Percentiles rank a stretch among this genome's conserved stretches.
These are phyloP conservation scores for Quercus tomentella DNA, from an alignment of 331 rosid species.

Conservation along the genomic window DNA sequence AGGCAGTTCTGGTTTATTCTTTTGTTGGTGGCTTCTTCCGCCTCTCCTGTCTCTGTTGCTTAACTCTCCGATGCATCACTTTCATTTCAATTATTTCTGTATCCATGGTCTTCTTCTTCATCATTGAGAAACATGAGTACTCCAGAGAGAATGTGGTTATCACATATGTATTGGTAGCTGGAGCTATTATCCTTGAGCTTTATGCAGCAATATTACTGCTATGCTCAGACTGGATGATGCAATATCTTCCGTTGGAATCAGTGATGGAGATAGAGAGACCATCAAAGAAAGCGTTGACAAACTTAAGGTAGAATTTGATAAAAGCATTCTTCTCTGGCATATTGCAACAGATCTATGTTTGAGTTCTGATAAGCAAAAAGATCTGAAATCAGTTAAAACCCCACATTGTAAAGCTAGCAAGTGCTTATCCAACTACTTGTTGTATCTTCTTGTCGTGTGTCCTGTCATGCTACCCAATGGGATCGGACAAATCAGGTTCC, in stretches of 20 bases:
- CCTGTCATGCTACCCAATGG: conserved; percentile 39
- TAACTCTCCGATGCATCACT: too few species aligned
- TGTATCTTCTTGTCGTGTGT: conserved; percentile 20
- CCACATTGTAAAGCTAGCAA: neutral
- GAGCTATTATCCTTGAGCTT: conserved; percentile 9
- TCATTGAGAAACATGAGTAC: neutral
- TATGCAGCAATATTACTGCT: neutral
- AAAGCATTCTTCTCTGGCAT: conserved; percentile 36
- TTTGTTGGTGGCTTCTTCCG: too few species aligned
- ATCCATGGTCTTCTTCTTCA: neutral
- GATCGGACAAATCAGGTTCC: conserved; percentile 27
- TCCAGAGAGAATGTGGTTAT: neutral
- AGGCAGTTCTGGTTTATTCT: too few species aligned
- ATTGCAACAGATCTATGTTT: conserved; percentile 26
- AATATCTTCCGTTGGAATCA: too few species aligned
- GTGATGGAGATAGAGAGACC: too few species aligned
- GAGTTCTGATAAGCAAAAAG: neutral
- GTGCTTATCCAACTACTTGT: conserved; percentile 29
- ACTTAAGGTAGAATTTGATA: conserved; percentile 12
- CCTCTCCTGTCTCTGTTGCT: too few species aligned
- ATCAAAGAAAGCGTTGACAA: neutral
- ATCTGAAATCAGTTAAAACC: accelerated
- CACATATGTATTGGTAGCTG: conserved; percentile 15
- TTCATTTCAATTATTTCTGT: too few species aligned
- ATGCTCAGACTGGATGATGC: conserved; percentile 11